phyloP scores from a whole-genome alignment of 257 asterid species.

The Striga asiatica region DNA sequence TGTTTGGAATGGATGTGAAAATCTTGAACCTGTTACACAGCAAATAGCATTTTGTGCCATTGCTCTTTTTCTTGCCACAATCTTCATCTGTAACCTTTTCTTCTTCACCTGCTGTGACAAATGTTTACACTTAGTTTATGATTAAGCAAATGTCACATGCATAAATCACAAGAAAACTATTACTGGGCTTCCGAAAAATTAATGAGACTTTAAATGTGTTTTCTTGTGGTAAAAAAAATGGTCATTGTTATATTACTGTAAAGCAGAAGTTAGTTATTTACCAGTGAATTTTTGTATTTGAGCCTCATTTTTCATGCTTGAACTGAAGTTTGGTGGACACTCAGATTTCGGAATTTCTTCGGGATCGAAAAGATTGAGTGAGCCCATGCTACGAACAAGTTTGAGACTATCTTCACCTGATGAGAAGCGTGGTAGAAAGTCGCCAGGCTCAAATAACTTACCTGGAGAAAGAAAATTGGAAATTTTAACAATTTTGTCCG shows the following conservation, averaged over 20 bases:
- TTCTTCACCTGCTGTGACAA: neutral
- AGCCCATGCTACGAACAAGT: constrained; percentile 13
- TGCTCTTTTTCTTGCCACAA: neutral
- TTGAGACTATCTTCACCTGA: constrained; percentile 3
- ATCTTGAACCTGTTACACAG: neutral
- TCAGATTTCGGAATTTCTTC: neutral
- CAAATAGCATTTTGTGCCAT: neutral
- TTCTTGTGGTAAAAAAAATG: too few species aligned
- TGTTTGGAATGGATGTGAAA: neutral
- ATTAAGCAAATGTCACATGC: neutral
- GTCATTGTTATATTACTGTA: too few species aligned
- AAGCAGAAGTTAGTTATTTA: neutral
- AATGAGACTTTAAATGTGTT: neutral
- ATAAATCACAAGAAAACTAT: neutral
- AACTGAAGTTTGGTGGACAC: neutral
- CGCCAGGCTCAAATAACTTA: constrained; percentile 10
- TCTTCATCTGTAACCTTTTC: neutral
- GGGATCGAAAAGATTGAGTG: neutral
- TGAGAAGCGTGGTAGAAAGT: constrained; percentile 5
- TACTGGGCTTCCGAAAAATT: neutral
- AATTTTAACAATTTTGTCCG: too few species aligned
- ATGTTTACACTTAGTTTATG: too few species aligned
- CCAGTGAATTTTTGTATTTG: neutral
- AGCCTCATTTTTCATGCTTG: neutral
- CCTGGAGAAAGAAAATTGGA: constrained; percentile 13